Evolutionary conservation across 306 rosid species (phyloP), one percentile per base, ranked within the genome.

Genomic region (Cucurbita maxima): DNA sequence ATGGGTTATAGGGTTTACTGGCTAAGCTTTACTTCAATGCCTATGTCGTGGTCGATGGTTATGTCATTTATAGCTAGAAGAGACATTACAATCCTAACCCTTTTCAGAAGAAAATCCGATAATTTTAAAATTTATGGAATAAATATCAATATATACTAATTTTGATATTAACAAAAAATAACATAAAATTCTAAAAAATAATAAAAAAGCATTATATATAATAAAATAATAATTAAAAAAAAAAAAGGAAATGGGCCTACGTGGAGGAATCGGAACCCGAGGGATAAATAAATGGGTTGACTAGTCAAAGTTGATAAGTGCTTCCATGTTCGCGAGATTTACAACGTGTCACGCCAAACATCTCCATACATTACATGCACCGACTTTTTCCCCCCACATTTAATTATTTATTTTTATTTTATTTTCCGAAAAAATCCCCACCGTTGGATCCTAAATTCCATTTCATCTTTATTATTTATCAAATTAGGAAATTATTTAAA

Each of bases 301-400:
- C 72, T 5, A 19, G 72, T 66, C 72, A 66, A 66, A 66, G 72
- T 5, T 66, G 53, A 66, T 10, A 12, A 66, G 10, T 66, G 54
- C 72, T 62, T 62, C 50, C 70, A 62, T 62, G 72, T 66, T 44
- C 53, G 25, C 72, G 38, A 66, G 72, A 66, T 66, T 66, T 66
- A 43, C 38, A 43, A 66, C 72, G 72, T 66, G 72, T 15, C 52
- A 5, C 72, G 2, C 37, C 16, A 19, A 66, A 43, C 72, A 5
- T 66, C 52, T 43, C 72, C 53, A 15, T 62, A 62, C 71, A 34
- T 64, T 38, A 38, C 14, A 63, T 61, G 5, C 71, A 64, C 71
- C 71, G 71, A 64, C 52, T 41, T 7, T 40, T 16, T n/a, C 6
- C 48, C 6, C 48, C 22, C 34, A 18, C 37, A 10, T 57, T 22